Percentiles rank a stretch among this genome's conserved stretches.
Conservation (phyloP, 306 rosid species). For the Rosa persica region DNA sequence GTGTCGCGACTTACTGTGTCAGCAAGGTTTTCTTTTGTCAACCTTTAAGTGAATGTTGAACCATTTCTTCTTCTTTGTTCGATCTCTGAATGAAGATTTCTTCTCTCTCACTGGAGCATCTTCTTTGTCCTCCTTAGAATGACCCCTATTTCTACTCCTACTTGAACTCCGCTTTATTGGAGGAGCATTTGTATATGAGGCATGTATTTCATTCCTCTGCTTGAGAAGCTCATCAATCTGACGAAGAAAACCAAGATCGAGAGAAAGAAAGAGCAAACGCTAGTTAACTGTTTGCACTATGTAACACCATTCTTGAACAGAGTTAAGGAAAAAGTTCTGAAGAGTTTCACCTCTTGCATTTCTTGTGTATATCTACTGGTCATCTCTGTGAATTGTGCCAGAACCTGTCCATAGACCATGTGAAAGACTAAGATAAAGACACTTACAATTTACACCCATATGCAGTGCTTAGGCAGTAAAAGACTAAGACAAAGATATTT, state of each 20-base stretch:
- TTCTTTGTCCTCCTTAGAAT: constrained; percentile 67
- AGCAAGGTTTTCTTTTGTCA: constrained; percentile 93
- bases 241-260: constrained; percentile 14
- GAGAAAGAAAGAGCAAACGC: neutral
- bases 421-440: constrained; percentile 22
- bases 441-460: constrained; percentile 12
- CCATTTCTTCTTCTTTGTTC: constrained; percentile 91
- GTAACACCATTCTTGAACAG: constrained; percentile 2
- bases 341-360: constrained; percentile 70
- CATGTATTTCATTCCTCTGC: constrained; percentile 88
- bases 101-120: constrained; percentile 69
- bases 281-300: neutral
- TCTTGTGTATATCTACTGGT: constrained; percentile 87
- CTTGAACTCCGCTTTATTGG: constrained; percentile 74
- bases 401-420: constrained; percentile 54
- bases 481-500: constrained; percentile 11
- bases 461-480: constrained; percentile 24
- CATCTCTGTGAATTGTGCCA: constrained; percentile 94
- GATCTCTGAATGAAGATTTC: constrained; percentile 56
- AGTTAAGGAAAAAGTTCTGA: constrained; percentile 4
- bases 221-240: constrained; percentile 93
- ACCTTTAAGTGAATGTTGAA: constrained; percentile 81
- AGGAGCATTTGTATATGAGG: constrained; percentile 68
- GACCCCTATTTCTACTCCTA: constrained; percentile 61
- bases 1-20: constrained; percentile 37